A percentile compares a stretch with the other conserved stretches of the same genome.
phyloP scores from a whole-genome alignment of 108 stramenopile genomes.

The Pseudonitzschia multistriata region DNA sequence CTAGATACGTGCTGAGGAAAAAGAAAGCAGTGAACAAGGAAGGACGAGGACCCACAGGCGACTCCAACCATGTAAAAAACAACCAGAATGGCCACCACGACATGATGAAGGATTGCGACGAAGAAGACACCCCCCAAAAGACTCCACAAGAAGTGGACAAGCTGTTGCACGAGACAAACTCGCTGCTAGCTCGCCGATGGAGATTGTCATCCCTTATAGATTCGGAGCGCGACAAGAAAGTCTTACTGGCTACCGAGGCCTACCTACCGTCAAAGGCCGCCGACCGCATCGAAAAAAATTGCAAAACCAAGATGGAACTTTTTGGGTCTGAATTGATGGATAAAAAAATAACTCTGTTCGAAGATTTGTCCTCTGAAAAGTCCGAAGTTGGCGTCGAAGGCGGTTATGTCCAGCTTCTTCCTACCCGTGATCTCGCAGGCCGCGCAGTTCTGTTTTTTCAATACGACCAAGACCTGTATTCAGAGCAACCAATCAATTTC shows the following conservation, averaged over 20 bases:
- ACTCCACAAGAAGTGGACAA: slow-evolving; percentile 2
- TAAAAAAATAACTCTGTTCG: slow-evolving; percentile 7
- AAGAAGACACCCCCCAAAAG: slow-evolving; percentile 5
- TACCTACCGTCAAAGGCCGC: slow-evolving; percentile 8
- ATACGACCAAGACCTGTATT: slow-evolving; percentile 21
- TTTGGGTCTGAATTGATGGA: slow-evolving; percentile 11
- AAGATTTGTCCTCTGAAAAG: not conserved
- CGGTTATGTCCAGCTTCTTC: slow-evolving; percentile 27
- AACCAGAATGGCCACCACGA: not conserved
- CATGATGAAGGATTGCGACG: slow-evolving; percentile 10
- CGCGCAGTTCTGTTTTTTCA: slow-evolving; percentile 27
- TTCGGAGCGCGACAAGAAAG: slow-evolving; percentile 16
- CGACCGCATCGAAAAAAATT: slow-evolving; percentile 18
- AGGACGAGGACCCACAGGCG: not conserved
- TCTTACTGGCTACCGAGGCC: slow-evolving; percentile 8
- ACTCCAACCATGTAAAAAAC: not conserved
- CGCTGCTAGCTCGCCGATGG: slow-evolving; percentile 13
- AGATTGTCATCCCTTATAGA: slow-evolving; percentile 9
- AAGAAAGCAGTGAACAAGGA: not conserved
- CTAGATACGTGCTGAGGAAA: slow-evolving; percentile 24
- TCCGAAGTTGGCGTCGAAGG: slow-evolving; percentile 16
- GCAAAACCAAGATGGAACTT: slow-evolving; percentile 11
- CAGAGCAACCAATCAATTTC: slow-evolving; percentile 18
- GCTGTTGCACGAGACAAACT: slow-evolving; percentile 11
- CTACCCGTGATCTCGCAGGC: slow-evolving; percentile 24